phyloP scores from a whole-genome alignment of 108 stramenopile genomes.

The Cyclotella baltica region DNA sequence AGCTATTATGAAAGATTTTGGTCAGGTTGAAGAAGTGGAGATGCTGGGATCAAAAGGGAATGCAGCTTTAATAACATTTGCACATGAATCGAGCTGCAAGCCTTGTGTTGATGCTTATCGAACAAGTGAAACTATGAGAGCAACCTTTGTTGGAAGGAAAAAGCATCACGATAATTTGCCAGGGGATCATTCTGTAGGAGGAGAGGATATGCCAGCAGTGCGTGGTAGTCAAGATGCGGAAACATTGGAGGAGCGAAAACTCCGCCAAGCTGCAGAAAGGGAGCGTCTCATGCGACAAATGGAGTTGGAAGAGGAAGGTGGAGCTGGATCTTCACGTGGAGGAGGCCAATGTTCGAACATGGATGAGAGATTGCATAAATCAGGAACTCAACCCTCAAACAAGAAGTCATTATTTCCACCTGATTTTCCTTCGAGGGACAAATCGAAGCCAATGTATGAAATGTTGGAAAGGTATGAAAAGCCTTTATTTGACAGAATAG shows the following conservation, averaged over 20 bases:
- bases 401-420: slow-evolving; percentile 51
- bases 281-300: slow-evolving; percentile 72
- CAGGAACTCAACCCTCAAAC: background rate
- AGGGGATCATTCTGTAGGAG: background rate
- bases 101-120: slow-evolving; percentile 79
- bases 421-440: slow-evolving; percentile 43
- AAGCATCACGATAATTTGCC: slow-evolving; percentile 56
- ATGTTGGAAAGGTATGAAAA: slow-evolving; percentile 42
- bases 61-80: slow-evolving; percentile 79
- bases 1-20: slow-evolving; percentile 65
- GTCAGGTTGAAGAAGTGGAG: slow-evolving; percentile 75
- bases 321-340: background rate
- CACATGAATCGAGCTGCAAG: slow-evolving; percentile 58
- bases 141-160: slow-evolving; percentile 73
- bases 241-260: slow-evolving; percentile 61
- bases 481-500: slow-evolving; percentile 24
- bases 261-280: slow-evolving; percentile 82
- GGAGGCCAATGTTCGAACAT: background rate
- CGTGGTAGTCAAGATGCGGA: slow-evolving; percentile 43
- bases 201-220: background rate
- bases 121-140: slow-evolving; percentile 76
- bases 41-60: slow-evolving; percentile 82
- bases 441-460: slow-evolving; percentile 35
- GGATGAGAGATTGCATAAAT: background rate
- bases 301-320: slow-evolving; percentile 57